Base-by-base conservation (phyloP, 192 early-diverging fungal species). In the Endogone sp. region DNA sequence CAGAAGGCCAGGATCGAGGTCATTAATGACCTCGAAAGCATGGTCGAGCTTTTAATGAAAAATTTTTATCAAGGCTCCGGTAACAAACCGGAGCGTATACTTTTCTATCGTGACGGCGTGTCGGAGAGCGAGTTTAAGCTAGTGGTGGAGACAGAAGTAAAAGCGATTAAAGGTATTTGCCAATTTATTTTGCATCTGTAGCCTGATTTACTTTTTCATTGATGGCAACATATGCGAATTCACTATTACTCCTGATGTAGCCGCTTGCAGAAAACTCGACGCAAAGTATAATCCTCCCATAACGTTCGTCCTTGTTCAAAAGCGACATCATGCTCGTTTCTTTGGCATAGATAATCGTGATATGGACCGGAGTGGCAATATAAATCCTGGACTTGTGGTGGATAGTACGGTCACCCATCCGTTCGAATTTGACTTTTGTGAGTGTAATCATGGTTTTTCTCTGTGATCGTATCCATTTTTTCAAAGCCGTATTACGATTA, bases 61-160 rank as follows among this genome's bases (percentile, higher is more conserved):
- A 87, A 78, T 20, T 94, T 82, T 72, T 80, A 91, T 76, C 77
- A 85, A 61, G 67, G 73, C 28, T 92, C 85, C 71, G 79, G 86
- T 54, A 84, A 90, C 59, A 90, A 91, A 63, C 95, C 95, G 0
- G 67, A 75, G 54, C 83, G 90, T 25, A 92, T 97, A 63, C 22
- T 97, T 2, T 92, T 95, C 72, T 97, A 93, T 74, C 91, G 95
- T 66, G 94, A 97, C 72, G 94, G 94, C 32, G 89, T 97, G 22
- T 92, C 92, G 4, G 95, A 99, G 37, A 88, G 91, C 2, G 93
- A 97, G 76, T 95, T 94, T 67, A 68, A 68, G 11, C 82, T 89
- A 56, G 92, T 97, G 0, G 65, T 93, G n/a, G 78, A 87, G 20
- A 75, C 66, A 23, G 97, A 99, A 73, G 79, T 96, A 4, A 49